Evolutionary conservation across 805 yeast genomes (phyloP).

Genomic region (Starmerella asiatica): DNA sequence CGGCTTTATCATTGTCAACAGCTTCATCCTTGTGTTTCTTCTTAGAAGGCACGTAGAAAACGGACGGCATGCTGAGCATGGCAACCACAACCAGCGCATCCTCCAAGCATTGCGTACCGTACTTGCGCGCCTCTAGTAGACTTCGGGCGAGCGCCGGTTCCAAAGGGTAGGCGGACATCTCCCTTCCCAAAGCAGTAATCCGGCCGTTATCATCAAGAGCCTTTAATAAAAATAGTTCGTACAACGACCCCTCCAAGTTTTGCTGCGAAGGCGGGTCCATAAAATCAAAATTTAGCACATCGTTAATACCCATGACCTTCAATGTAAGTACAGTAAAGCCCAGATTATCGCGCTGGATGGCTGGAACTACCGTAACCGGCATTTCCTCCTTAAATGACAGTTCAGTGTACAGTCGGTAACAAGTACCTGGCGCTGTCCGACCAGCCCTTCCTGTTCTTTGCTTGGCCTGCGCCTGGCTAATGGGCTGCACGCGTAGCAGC

Average conservation of each 20-base stretch:
- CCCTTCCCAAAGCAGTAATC: slow-evolving; percentile 61
- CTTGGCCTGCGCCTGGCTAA: slow-evolving; percentile 89
- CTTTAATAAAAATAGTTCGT: slow-evolving; percentile 70
- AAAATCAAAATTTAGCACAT: slow-evolving; percentile 70
- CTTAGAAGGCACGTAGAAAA: slow-evolving; percentile 60
- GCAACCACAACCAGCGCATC: slow-evolving; percentile 65
- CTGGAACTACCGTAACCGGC: slow-evolving; percentile 73
- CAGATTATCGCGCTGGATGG: slow-evolving; percentile 74
- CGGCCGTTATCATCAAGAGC: slow-evolving; percentile 76
- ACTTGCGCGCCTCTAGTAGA: slow-evolving; percentile 40
- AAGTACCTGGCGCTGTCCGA: slow-evolving; percentile 91
- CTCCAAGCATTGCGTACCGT: slow-evolving; percentile 35
- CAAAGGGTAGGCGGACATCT: slow-evolving; percentile 85
- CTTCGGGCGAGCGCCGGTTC: slow-evolving; percentile 82
- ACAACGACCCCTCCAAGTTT: slow-evolving; percentile 60
- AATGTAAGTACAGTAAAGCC: slow-evolving; percentile 62
- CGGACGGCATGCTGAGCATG: slow-evolving; percentile 66
- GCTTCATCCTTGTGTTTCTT: slow-evolving; percentile 31
- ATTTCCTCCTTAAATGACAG: slow-evolving; percentile 67
- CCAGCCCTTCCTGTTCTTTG: slow-evolving; percentile 98
- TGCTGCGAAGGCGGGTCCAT: slow-evolving; percentile 78
- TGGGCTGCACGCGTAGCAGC: slow-evolving; percentile 69
- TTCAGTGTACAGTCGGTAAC: slow-evolving; percentile 79
- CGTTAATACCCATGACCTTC: slow-evolving; percentile 72
- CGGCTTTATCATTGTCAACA: not conserved